Evolutionary conservation across 805 yeast species (phyloP).

Genomic region (Teunomyces atbi): DNA sequence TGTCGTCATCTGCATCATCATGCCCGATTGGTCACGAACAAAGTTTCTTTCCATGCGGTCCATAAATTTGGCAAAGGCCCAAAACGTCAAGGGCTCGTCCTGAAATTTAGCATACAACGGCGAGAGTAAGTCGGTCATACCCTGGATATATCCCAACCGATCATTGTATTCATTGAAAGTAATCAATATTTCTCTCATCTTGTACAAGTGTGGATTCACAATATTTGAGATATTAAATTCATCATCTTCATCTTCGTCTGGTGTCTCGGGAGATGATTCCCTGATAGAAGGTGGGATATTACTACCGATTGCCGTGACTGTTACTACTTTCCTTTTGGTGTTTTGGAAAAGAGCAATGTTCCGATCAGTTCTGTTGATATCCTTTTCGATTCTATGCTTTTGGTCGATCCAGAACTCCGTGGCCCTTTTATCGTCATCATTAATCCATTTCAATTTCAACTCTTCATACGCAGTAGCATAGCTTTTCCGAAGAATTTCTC

Average conservation of each 20-base stretch:
- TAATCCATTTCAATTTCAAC: slow-evolving; percentile 69
- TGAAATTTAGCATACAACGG: slow-evolving; percentile 67
- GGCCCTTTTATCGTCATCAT: slow-evolving; percentile 47
- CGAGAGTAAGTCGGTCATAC: slow-evolving; percentile 91
- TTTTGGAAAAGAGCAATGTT: slow-evolving; percentile 59
- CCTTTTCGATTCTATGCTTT: slow-evolving; percentile 85
- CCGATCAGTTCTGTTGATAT: slow-evolving; percentile 88
- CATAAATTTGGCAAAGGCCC: slow-evolving; percentile 89
- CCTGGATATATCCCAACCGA: slow-evolving; percentile 93
- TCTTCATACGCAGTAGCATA: slow-evolving; percentile 60
- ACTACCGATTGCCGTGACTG: slow-evolving; percentile 23
- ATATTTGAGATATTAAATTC: slow-evolving; percentile 64
- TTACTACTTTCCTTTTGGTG: slow-evolving; percentile 39
- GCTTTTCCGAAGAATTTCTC: slow-evolving; percentile 56
- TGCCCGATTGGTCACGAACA: slow-evolving; percentile 87
- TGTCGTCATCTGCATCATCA: slow-evolving; percentile 82
- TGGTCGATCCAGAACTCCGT: slow-evolving; percentile 85
- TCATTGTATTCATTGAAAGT: slow-evolving; percentile 83
- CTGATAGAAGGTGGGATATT: slow-evolving; percentile 14
- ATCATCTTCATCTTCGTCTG: slow-evolving; percentile 34
- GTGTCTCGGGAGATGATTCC: slow-evolving; percentile 33
- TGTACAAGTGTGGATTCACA: slow-evolving; percentile 69
- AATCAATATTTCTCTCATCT: slow-evolving; percentile 71
- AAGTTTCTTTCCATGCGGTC: slow-evolving; percentile 94
- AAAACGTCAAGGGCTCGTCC: slow-evolving; percentile 80